These are phyloP conservation scores for Phycomyces blakesleeanus DNA, from an alignment of 192 early-diverging fungal genomes.

Conservation along the genomic window DNA sequence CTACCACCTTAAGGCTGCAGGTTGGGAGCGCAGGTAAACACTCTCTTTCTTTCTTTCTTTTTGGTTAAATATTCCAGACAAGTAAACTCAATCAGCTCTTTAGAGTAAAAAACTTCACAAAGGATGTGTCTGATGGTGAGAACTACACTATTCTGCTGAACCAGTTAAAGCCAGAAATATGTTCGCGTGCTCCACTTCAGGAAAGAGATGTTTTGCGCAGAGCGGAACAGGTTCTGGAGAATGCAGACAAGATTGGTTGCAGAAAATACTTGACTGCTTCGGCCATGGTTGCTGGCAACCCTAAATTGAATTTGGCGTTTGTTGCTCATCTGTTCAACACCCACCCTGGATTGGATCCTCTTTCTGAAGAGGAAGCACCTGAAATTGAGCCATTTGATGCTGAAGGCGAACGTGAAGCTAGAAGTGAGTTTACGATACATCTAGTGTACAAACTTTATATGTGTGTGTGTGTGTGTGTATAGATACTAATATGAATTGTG, in stretches of 20 bases:
- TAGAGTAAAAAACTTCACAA: constrained; percentile 83
- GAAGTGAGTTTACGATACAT: constrained; percentile 47
- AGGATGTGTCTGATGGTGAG: constrained; percentile 92
- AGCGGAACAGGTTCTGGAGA: constrained; percentile 86
- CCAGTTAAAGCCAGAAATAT: constrained; percentile 82
- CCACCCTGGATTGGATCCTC: constrained; percentile 88
- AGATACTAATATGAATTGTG: not conserved
- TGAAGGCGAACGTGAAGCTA: constrained; percentile 81
- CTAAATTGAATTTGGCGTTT: constrained; percentile 98
- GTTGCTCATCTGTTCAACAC: constrained; percentile 98
- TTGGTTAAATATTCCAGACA: too few relatives aligned
- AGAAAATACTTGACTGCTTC: constrained; percentile 93
- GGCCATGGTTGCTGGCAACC: constrained; percentile 91
- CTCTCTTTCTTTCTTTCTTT: too few relatives aligned
- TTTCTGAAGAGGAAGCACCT: constrained; percentile 87
- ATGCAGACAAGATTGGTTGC: constrained; percentile 90
- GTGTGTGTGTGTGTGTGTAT: not conserved
- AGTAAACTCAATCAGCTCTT: too few relatives aligned
- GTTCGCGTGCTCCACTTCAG: constrained; percentile 78
- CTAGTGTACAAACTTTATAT: too few relatives aligned
- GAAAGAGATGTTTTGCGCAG: constrained; percentile 72
- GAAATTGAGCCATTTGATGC: constrained; percentile 83
- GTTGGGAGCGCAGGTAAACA: constrained; percentile 73
- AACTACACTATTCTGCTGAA: constrained; percentile 93
- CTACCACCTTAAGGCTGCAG: constrained; percentile 94